Conservation (phyloP, 306 rosid species). For the Quercus alba region DNA sequence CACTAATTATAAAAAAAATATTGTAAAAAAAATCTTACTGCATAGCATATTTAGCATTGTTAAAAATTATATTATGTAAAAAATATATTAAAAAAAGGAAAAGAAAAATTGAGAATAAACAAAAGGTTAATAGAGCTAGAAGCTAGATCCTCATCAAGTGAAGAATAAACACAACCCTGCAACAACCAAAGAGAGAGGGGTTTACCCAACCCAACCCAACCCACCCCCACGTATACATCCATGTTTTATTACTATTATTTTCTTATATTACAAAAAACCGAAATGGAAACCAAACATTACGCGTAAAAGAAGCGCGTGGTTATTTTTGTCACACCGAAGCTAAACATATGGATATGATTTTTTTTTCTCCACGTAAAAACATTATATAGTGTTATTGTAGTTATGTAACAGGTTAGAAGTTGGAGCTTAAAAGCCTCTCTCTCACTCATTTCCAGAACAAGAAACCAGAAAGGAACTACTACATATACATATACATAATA, state of each 20-base stretch:
- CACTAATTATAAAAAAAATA: too few relatives aligned
- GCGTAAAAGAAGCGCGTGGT: too few relatives aligned
- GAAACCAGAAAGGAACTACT: slow-evolving; percentile 1
- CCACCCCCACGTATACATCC: slow-evolving; percentile 1
- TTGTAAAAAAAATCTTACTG: too few relatives aligned
- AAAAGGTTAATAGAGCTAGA: slow-evolving; percentile 8
- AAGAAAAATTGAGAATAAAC: background rate
- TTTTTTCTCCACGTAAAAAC: slow-evolving; percentile 14
- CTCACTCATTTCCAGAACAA: slow-evolving; percentile 24
- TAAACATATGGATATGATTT: too few relatives aligned
- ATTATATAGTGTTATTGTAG: slow-evolving; percentile 53
- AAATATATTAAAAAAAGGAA: background rate
- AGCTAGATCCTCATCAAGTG: slow-evolving; percentile 22
- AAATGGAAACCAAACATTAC: too few relatives aligned
- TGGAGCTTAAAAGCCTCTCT: slow-evolving; percentile 47
- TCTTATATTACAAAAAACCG: too few relatives aligned
- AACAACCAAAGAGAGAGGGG: slow-evolving; percentile 33
- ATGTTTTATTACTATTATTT: background rate
- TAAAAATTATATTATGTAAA: background rate
- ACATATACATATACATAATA: background rate
- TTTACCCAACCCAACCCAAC: slow-evolving; percentile 55
- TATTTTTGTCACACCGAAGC: too few relatives aligned
- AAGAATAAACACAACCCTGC: slow-evolving; percentile 37
- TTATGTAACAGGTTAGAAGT: slow-evolving; percentile 57
- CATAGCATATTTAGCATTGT: too few relatives aligned